Conservation (phyloP, 257 asterid genomes). For the Capsicum pubescens region DNA sequence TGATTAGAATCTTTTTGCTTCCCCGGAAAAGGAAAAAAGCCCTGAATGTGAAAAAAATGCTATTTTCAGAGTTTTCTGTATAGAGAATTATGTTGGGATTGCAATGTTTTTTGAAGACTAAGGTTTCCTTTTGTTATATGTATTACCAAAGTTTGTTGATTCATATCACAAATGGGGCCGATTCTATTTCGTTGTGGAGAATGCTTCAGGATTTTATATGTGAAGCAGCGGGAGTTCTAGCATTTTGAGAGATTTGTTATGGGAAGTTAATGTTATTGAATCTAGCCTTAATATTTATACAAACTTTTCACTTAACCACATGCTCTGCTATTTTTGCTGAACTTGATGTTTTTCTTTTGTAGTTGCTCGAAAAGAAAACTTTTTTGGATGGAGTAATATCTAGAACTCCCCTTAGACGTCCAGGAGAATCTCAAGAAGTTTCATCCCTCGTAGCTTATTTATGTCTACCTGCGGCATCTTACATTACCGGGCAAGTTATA, state of each 20-base stretch:
- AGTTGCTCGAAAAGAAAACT: conserved; percentile 70
- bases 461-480: conserved; percentile 88
- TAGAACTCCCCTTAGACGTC: conserved; percentile 79
- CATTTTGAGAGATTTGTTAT: neutral
- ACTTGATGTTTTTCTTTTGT: conserved; percentile 36
- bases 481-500: conserved; percentile 77
- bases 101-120: neutral
- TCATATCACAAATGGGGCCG: neutral
- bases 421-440: conserved; percentile 79
- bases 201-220: conserved; percentile 5
- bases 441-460: conserved; percentile 83
- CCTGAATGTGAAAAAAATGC: neutral
- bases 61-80: neutral
- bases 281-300: neutral
- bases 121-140: neutral
- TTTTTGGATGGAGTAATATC: conserved; percentile 60
- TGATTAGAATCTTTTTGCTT: conserved; percentile 1
- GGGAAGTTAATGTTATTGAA: neutral
- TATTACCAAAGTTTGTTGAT: neutral
- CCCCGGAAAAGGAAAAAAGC: neutral
- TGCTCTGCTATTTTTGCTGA: conserved; percentile 6
- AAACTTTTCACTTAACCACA: neutral
- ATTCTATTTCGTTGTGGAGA: neutral
- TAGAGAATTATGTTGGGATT: neutral
- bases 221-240: neutral